phyloP scores from a whole-genome alignment of 306 rosid species.

The Sicyos baderoa region DNA sequence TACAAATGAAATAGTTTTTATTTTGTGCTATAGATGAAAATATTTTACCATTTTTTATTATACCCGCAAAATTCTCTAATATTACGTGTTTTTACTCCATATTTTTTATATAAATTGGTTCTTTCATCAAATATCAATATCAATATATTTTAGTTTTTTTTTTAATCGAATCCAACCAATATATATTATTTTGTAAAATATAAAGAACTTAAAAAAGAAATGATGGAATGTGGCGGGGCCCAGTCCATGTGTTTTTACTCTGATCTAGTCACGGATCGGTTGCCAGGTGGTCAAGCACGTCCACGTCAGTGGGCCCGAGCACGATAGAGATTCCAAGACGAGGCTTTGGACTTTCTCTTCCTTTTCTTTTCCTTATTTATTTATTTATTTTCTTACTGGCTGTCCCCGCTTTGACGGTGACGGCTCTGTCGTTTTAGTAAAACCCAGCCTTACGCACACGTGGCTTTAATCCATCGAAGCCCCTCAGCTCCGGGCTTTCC shows the following conservation, averaged over 20 bases:
- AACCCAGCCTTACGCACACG: conserved; percentile 6
- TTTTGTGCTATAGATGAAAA: too few relatives aligned
- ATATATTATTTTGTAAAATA: too few relatives aligned
- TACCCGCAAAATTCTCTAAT: too few relatives aligned
- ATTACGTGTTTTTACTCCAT: too few relatives aligned
- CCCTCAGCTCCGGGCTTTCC: neutral
- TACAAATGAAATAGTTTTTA: too few relatives aligned
- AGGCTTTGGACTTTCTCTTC: conserved; percentile 2
- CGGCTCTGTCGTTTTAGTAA: conserved; percentile 4
- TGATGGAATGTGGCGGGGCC: conserved; percentile 4
- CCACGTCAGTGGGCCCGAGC: conserved; percentile 13
- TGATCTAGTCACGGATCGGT: conserved; percentile 13
- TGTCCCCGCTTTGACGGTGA: conserved; percentile 15
- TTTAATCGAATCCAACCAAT: too few relatives aligned
- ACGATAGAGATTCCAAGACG: conserved; percentile 16
- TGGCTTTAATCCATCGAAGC: neutral
- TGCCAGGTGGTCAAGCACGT: conserved; percentile 16
- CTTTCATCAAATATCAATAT: too few relatives aligned
- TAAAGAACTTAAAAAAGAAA: too few relatives aligned
- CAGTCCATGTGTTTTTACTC: neutral
- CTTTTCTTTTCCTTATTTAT: neutral
- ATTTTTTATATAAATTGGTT: too few relatives aligned
- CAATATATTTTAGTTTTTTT: too few relatives aligned
- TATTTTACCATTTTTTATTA: too few relatives aligned
- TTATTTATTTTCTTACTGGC: neutral